Evolutionary conservation across 169 alveolate genomes (phyloP).

Genomic region (Cyclospora cayetanensis): DNA sequence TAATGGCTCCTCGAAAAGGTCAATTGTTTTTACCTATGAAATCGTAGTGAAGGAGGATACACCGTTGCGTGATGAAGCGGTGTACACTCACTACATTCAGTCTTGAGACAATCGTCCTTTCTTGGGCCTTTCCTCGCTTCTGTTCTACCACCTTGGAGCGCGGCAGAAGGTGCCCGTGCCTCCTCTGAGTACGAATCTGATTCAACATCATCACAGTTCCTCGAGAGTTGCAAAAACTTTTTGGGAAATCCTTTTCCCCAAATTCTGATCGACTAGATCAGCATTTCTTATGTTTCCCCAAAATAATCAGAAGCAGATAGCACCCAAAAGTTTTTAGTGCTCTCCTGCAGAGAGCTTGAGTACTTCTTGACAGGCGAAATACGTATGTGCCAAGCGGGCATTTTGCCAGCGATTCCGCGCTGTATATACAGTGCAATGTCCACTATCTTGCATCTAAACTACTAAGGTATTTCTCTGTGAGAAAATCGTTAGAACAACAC

Average conservation of each 20-base stretch:
- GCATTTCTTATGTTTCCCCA: background rate
- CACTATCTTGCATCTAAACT: no score
- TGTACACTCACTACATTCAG: constrained; percentile 54
- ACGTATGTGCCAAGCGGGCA: no score
- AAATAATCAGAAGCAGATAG: background rate
- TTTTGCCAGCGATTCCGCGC: no score
- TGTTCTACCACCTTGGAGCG: constrained; percentile 58
- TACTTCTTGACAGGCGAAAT: no score
- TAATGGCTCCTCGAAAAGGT: constrained; percentile 52
- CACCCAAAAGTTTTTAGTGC: background rate
- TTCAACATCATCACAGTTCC: background rate
- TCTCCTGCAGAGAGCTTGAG: background rate
- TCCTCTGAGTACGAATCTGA: constrained; percentile 3
- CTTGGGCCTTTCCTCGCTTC: constrained; percentile 46
- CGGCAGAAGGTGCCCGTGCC: constrained; percentile 48
- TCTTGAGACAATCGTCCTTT: constrained; percentile 54
- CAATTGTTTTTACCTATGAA: constrained; percentile 55
- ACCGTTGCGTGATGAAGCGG: background rate
- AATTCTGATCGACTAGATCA: background rate
- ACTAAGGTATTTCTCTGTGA: no score
- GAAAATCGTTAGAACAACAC: no score
- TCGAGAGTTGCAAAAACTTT: background rate
- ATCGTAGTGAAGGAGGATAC: background rate
- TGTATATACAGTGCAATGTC: no score
- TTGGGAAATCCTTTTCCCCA: background rate